Percentiles rank a stretch among this genome's conserved stretches.
Conservation (phyloP, 1,139 yeast species). For the Nakaseomyces kungkrabaensis region DNA sequence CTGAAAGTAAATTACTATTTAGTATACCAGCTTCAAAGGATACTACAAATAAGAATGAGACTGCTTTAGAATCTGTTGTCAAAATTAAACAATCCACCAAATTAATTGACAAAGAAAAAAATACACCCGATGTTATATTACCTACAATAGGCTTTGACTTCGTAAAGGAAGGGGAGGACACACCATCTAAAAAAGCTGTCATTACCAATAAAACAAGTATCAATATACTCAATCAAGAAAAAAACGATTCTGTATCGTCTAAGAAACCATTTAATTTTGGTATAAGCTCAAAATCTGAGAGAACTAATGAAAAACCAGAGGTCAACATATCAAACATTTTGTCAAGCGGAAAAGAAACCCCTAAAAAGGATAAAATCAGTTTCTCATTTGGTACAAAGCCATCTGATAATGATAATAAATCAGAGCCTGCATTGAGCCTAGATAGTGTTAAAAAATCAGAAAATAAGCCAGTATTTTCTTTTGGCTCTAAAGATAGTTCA, state of each 20-base stretch:
- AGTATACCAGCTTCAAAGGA: not conserved
- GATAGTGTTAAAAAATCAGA: not conserved
- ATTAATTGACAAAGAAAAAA: not conserved
- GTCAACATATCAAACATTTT: not conserved
- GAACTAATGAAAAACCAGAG: not conserved
- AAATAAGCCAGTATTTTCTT: not conserved
- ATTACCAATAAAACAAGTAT: not conserved
- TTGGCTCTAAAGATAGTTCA: not conserved
- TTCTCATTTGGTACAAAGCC: not conserved
- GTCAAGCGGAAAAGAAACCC: not conserved
- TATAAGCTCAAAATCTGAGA: not conserved
- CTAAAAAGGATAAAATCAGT: not conserved
- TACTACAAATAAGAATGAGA: not conserved
- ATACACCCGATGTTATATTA: slow-evolving; percentile 9
- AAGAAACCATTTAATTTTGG: not conserved
- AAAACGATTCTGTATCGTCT: not conserved
- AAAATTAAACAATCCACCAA: not conserved
- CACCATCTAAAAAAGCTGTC: slow-evolving; percentile 9
- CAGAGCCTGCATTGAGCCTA: slow-evolving; percentile 3
- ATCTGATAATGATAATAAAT: not conserved
- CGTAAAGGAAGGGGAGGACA: slow-evolving; percentile 15
- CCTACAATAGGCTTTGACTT: slow-evolving; percentile 28
- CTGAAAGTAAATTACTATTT: slow-evolving; percentile 7
- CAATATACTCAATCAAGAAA: not conserved
- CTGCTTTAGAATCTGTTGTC: not conserved